phyloP scores from a whole-genome alignment of 306 rosid species.

The Neltuma alba region DNA sequence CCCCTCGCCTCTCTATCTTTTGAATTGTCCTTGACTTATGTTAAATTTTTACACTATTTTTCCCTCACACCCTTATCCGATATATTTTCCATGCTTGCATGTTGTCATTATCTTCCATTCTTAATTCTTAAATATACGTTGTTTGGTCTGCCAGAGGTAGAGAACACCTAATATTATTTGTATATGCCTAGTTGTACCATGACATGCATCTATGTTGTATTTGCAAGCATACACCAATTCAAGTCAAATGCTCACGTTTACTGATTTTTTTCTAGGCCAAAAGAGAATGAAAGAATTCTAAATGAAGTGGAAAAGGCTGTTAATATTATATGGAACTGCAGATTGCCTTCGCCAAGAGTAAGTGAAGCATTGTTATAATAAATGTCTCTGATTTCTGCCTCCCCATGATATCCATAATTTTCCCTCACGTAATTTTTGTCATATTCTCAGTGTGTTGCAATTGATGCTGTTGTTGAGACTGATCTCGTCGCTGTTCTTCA shows the following conservation, averaged over 20 bases:
- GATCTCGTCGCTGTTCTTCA: slow-evolving; percentile 71
- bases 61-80: too few relatives aligned
- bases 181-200: not conserved
- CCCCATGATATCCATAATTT: not conserved
- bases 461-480: slow-evolving; percentile 86
- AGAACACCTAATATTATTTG: slow-evolving; percentile 8
- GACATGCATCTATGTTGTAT: slow-evolving; percentile 19
- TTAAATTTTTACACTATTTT: too few relatives aligned
- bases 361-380: slow-evolving; percentile 27
- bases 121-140: not conserved
- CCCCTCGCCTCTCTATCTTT: too few relatives aligned
- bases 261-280: slow-evolving; percentile 58
- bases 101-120: not conserved
- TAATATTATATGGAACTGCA: slow-evolving; percentile 89
- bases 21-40: too few relatives aligned
- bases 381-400: slow-evolving; percentile 16
- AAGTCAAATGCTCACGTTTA: not conserved
- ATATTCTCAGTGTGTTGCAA: slow-evolving; percentile 73
- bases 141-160: not conserved
- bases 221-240: not conserved
- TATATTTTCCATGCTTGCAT: too few relatives aligned
- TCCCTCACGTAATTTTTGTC: slow-evolving; percentile 4
- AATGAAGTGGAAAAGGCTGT: slow-evolving; percentile 78
- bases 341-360: slow-evolving; percentile 96
- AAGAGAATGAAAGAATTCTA: slow-evolving; percentile 73